Evolutionary conservation across 352 stramenopile genomes (phyloP).

Genomic region (Globisporangium orthogonon): DNA sequence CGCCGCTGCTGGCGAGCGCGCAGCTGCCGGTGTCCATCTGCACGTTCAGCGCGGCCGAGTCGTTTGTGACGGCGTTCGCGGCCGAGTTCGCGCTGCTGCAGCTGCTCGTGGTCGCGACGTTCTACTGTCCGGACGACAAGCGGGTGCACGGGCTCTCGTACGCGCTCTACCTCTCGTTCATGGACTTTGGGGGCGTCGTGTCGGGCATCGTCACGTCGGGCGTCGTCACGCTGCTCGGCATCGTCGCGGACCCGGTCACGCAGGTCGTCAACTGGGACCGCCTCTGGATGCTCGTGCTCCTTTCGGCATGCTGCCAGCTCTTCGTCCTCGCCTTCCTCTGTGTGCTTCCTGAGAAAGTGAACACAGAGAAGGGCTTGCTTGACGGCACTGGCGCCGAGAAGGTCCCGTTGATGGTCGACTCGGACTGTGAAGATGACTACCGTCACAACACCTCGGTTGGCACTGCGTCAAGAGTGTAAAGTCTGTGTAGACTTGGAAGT

Average conservation of each 20-base stretch:
- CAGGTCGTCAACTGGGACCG: constrained; percentile 52
- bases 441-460: background rate
- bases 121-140: constrained; percentile 51
- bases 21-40: constrained; percentile 59
- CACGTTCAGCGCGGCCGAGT: constrained; percentile 54
- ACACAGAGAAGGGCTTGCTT: constrained; percentile 13
- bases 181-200: constrained; percentile 79
- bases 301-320: constrained; percentile 51
- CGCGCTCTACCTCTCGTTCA: constrained; percentile 76
- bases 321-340: constrained; percentile 65
- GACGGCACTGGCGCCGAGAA: constrained; percentile 26
- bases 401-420: constrained; percentile 34
- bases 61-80: constrained; percentile 74
- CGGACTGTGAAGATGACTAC: constrained; percentile 6
- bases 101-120: constrained; percentile 78
- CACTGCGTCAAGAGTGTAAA: background rate
- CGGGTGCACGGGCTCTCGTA: constrained; percentile 73
- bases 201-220: constrained; percentile 55
- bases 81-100: constrained; percentile 78
- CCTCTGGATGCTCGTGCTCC: constrained; percentile 54
- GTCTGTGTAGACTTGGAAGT: too few relatives aligned
- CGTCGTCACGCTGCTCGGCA: constrained; percentile 48
- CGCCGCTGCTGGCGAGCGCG: constrained; percentile 23
- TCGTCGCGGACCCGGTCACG: constrained; percentile 45
- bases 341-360: constrained; percentile 61